Evolutionary conservation across 345 rosid genomes (phyloP).

Genomic region (Ricinus communis): DNA sequence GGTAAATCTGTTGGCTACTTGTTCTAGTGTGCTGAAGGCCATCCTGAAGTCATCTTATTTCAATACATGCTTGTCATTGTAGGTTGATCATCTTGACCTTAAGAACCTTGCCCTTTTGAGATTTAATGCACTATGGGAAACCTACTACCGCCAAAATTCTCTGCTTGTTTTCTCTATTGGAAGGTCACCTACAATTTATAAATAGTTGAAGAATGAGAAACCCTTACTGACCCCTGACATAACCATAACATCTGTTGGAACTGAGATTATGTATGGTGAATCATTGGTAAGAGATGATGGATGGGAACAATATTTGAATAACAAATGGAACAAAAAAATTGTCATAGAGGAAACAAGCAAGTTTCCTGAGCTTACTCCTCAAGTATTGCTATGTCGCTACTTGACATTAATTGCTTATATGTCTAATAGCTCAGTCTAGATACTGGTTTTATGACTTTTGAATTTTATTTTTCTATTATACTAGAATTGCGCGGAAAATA

Average conservation of each 20-base stretch:
- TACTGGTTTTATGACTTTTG: neutral
- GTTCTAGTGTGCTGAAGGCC: neutral
- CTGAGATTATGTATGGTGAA: slow-evolving; percentile 87
- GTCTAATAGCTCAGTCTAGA: neutral
- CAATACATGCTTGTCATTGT: neutral
- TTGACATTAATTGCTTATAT: neutral
- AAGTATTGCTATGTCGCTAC: slow-evolving; percentile 41
- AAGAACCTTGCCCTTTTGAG: slow-evolving; percentile 65
- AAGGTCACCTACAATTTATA: slow-evolving; percentile 84
- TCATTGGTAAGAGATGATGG: slow-evolving; percentile 79
- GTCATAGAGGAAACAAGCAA: slow-evolving; percentile 69
- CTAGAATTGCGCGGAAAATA: neutral
- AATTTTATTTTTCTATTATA: neutral
- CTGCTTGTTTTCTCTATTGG: slow-evolving; percentile 93
- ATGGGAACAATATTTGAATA: slow-evolving; percentile 72
- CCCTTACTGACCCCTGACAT: slow-evolving; percentile 91
- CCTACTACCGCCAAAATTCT: slow-evolving; percentile 72
- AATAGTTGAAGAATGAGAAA: slow-evolving; percentile 69
- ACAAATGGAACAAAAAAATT: slow-evolving; percentile 68
- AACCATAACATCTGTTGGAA: slow-evolving; percentile 90
- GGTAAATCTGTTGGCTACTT: slow-evolving; percentile 11
- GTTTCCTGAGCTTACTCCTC: slow-evolving; percentile 77
- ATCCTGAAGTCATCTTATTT: neutral
- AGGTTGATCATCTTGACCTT: slow-evolving; percentile 22
- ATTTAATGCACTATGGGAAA: slow-evolving; percentile 90